Evolutionary conservation across 2,329 filamentous ascomycete genomes (phyloP), one percentile per base, ranked within the genome.

Genomic region (Neopestalotiopsis sp.): DNA sequence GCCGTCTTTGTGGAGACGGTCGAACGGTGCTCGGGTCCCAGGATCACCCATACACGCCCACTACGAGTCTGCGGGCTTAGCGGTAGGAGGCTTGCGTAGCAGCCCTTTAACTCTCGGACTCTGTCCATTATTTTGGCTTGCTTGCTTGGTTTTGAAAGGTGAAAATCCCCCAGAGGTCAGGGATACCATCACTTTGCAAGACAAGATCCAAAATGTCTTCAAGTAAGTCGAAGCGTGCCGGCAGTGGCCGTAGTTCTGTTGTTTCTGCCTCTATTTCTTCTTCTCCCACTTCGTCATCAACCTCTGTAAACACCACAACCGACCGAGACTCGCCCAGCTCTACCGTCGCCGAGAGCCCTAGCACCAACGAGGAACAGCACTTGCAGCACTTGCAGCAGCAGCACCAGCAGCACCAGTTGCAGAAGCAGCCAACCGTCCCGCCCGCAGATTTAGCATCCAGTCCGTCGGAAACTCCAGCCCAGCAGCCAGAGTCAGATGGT

Each of bases 171-270:
- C 24, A 28, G 24, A 57, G 63, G 66, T 30, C 59, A 62, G 32
- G 57, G 66, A 45, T 42, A 42, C 40, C 65, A 24, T 63, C 56
- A 58, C 42, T 12, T 53, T 66, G 53, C 45, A 56, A 38, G 49
- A n/a, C 28, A 67, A 61, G 45, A 28, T 17, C 45, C 45, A 68
- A 62, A 40, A 72, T 72, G 71, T 42, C 67, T 69, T 72, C 68
- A 63, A 71, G 71, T 72, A 72, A 68, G 71, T 72, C 69, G 53
- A 28, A 65, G 34, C 67, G 63, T 58, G 66, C 69, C 66, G 66
- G 67, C 58, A 45, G 56, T 38, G 69, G 66, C 62, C 63, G 63
- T 38, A 68, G 63, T 67, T 61, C 61, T 69, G 61, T 70, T 64
- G 61, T 66, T 70, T 53, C 69, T 58, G 53, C 58, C 61, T 58